phyloP scores from a whole-genome alignment of 345 rosid species.

The Geranium rotundifolium region DNA sequence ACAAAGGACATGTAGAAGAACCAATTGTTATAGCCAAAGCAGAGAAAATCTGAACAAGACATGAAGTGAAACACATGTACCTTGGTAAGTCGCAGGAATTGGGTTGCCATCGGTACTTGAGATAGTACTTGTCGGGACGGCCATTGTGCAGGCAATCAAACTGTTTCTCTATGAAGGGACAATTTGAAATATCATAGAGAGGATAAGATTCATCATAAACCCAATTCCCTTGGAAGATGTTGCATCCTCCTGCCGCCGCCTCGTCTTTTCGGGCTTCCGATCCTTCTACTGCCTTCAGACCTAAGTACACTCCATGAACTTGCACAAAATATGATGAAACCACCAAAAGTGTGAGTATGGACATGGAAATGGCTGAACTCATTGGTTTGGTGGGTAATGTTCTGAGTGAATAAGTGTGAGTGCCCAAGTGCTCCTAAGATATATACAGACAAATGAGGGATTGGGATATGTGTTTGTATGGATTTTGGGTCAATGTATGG shows the following conservation, averaged over 20 bases:
- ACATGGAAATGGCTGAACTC: background rate
- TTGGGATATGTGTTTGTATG: no score
- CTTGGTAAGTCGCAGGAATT: constrained; percentile 35
- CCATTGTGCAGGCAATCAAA: constrained; percentile 50
- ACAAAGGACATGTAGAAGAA: no score
- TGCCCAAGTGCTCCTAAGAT: no score
- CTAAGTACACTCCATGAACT: background rate
- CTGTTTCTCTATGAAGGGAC: constrained; percentile 39
- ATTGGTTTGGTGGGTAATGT: no score
- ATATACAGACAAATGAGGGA: no score
- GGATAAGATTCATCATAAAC: constrained; percentile 44
- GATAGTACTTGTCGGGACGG: constrained; percentile 46
- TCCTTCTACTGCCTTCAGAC: background rate
- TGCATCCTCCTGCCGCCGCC: constrained; percentile 4
- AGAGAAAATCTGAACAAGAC: background rate
- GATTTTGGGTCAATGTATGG: no score
- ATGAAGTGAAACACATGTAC: constrained; percentile 19
- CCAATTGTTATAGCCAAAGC: background rate
- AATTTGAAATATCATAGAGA: constrained; percentile 29
- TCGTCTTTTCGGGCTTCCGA: background rate
- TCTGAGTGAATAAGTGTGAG: no score
- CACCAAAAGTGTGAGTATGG: background rate
- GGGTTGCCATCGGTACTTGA: constrained; percentile 63
- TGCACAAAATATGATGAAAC: background rate
- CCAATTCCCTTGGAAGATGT: constrained; percentile 50